These are phyloP conservation scores for Pascua sp. DNA, from an alignment of 1,284 basidiomycete genomes.

Conservation along the genomic window DNA sequence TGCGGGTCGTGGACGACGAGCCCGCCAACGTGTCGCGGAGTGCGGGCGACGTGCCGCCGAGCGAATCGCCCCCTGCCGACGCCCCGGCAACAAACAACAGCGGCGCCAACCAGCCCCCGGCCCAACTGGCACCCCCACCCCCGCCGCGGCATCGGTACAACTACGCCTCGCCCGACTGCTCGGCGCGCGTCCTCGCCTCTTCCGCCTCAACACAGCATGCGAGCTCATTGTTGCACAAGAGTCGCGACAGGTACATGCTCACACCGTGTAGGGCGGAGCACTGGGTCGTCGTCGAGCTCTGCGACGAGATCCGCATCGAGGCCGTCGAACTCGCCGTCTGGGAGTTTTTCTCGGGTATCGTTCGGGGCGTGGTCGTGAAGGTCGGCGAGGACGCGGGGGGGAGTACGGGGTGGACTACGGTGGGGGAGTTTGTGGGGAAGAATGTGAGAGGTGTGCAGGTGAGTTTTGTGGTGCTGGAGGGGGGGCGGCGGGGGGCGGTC, in stretches of 20 bases:
- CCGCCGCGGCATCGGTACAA: conserved; percentile 67
- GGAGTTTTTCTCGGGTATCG: conserved; percentile 97
- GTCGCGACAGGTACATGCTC: conserved; percentile 95
- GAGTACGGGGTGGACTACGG: conserved; percentile 48
- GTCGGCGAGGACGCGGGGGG: conserved; percentile 62
- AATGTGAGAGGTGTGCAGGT: conserved; percentile 92
- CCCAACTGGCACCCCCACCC: neutral
- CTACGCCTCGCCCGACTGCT: conserved; percentile 89
- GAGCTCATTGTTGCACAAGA: conserved; percentile 77
- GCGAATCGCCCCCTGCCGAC: neutral
- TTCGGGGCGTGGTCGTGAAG: conserved; percentile 84
- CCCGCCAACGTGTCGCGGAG: neutral
- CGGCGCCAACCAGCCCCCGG: neutral
- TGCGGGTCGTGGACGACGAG: neutral
- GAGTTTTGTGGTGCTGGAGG: conserved; percentile 29
- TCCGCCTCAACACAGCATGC: conserved; percentile 81
- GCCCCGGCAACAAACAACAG: neutral
- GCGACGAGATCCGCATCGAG: conserved; percentile 94
- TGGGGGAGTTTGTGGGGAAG: conserved; percentile 74
- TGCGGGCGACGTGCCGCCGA: neutral
- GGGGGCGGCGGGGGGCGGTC: too few species aligned
- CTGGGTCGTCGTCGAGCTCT: conserved; percentile 91
- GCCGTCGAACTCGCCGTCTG: conserved; percentile 94
- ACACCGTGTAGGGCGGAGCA: conserved; percentile 79
- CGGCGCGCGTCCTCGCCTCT: conserved; percentile 80